These are phyloP conservation scores for Sugiyamaella chiloensis DNA, from an alignment of 805 yeast genomes.

Conservation along the genomic window DNA sequence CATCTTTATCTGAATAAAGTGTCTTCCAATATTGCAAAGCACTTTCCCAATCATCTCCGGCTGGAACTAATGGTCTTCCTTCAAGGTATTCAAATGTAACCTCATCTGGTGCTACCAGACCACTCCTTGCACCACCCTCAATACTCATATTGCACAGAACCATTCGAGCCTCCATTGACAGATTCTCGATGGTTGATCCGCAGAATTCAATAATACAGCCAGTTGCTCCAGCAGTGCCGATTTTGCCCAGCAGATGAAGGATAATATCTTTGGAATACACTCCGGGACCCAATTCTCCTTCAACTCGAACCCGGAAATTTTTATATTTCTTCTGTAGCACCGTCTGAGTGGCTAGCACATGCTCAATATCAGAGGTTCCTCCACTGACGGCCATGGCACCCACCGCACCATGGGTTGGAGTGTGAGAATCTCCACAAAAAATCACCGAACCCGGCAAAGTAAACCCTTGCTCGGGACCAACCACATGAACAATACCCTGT, in stretches of 20 bases:
- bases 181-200: slow-evolving; percentile 83
- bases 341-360: slow-evolving; percentile 95
- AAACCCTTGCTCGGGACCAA: slow-evolving; percentile 96
- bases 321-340: slow-evolving; percentile 86
- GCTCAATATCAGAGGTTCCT: slow-evolving; percentile 98
- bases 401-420: slow-evolving; percentile 97
- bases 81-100: slow-evolving; percentile 81
- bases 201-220: slow-evolving; percentile 95
- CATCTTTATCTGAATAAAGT: slow-evolving; percentile 81
- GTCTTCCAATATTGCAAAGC: slow-evolving; percentile 90
- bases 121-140: slow-evolving; percentile 99
- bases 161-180: slow-evolving; percentile 97
- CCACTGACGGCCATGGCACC: slow-evolving; percentile 96
- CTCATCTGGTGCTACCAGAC: slow-evolving; percentile 95
- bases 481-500: slow-evolving; percentile 97
- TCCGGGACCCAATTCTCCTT: slow-evolving; percentile 80
- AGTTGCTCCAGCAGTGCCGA: slow-evolving; percentile 99
- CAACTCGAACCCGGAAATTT: slow-evolving; percentile 85
- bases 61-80: slow-evolving; percentile 92
- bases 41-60: slow-evolving; percentile 90
- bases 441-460: slow-evolving; percentile 97
- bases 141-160: slow-evolving; percentile 98
- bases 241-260: slow-evolving; percentile 88
- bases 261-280: slow-evolving; percentile 93
- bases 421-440: slow-evolving; percentile 98